Conservation (phyloP, 2,329 filamentous ascomycete genomes). For the Calonectria pauciramosa region DNA sequence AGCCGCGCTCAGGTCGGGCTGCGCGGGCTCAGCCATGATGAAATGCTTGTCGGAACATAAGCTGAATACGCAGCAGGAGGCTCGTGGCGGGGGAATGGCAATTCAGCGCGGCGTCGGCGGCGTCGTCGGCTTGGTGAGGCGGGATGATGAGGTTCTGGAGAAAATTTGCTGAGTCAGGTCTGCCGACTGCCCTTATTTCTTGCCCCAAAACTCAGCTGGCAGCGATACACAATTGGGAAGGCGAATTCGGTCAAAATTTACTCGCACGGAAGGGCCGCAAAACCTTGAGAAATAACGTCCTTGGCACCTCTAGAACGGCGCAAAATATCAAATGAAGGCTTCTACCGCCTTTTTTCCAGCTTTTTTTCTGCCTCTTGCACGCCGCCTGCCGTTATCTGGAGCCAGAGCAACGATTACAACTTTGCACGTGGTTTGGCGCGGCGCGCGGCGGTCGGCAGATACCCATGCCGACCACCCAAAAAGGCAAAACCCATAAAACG, state of each 20-base stretch:
- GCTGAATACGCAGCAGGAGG: slow-evolving; percentile 38
- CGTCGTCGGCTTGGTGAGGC: slow-evolving; percentile 40
- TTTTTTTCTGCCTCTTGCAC: slow-evolving; percentile 2
- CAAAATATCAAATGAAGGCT: neutral
- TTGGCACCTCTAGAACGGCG: neutral
- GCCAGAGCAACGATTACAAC: slow-evolving; percentile 11
- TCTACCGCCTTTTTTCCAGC: neutral
- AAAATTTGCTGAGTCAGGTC: slow-evolving; percentile 60
- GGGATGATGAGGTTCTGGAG: slow-evolving; percentile 52
- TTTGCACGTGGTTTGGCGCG: slow-evolving; percentile 22
- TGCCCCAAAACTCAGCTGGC: slow-evolving; percentile 54
- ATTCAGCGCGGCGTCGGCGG: slow-evolving; percentile 34
- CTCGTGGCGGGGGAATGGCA: slow-evolving; percentile 36
- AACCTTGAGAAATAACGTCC: slow-evolving; percentile 14
- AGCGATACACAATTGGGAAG: slow-evolving; percentile 57
- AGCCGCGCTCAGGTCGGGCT: slow-evolving; percentile 51
- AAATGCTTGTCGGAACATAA: slow-evolving; percentile 47
- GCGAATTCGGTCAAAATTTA: slow-evolving; percentile 38
- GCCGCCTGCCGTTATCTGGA: slow-evolving; percentile 6
- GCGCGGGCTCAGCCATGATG: slow-evolving; percentile 59
- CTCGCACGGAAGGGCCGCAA: slow-evolving; percentile 36
- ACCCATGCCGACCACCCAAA: slow-evolving; percentile 26
- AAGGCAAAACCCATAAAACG: neutral
- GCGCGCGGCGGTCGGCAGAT: slow-evolving; percentile 22
- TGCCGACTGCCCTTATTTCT: slow-evolving; percentile 55